phyloP scores from a whole-genome alignment of 331 rosid genomes.

The Malus hybrid region DNA sequence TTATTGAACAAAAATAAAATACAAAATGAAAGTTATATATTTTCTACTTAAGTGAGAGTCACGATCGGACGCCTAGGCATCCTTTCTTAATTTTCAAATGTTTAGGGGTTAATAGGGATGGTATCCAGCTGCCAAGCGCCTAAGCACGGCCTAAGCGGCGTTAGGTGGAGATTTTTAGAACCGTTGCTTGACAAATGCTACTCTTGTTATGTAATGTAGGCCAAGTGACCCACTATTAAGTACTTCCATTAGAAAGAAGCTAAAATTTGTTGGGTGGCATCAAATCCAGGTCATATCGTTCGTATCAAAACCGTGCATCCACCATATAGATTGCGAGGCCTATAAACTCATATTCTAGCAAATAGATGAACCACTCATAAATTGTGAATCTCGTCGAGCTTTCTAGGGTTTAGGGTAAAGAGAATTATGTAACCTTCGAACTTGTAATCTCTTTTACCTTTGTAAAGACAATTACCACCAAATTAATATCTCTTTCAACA shows the following conservation, averaged over 20 bases:
- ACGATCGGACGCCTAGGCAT: fast-evolving
- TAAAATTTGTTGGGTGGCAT: slow-evolving; percentile 13
- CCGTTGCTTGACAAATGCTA: no score
- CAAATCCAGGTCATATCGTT: slow-evolving; percentile 7
- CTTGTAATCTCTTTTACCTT: not conserved
- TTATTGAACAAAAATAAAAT: no score
- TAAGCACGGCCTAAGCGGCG: no score
- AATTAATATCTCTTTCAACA: not conserved
- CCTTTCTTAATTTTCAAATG: no score
- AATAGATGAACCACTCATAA: slow-evolving; percentile 5
- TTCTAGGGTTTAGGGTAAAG: not conserved
- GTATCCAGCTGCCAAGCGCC: fast-evolving
- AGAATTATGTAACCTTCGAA: not conserved
- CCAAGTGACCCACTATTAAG: not conserved
- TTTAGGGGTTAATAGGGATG: fast-evolving
- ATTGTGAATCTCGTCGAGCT: not conserved
- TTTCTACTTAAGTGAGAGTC: no score
- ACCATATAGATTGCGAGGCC: not conserved
- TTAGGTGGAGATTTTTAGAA: no score
- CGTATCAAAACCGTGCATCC: not conserved
- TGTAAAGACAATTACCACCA: not conserved
- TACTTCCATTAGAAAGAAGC: slow-evolving; percentile 25
- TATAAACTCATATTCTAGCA: not conserved
- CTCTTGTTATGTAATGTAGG: no score
- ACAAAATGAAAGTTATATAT: no score